Evolutionary conservation across 129 eudicot genomes (phyloP), one percentile per base, ranked within the genome.

Genomic region (Flaveria robusta): DNA sequence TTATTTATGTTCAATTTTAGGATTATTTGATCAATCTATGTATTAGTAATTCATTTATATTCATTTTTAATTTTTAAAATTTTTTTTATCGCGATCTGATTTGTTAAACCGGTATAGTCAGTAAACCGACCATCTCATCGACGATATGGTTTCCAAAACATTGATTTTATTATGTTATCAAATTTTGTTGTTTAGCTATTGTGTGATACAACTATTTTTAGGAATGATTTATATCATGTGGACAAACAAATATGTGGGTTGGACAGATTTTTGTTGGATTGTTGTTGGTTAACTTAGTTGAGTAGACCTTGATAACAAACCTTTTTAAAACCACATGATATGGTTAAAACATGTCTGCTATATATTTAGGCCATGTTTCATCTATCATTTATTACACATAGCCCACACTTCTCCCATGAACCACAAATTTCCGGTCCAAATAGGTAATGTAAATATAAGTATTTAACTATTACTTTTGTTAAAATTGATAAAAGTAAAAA

Each of bases 311-410:
- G 69, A 69, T 59, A 73, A 66, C 74, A 42, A 74, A 58, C 70
- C 34, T 66, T 60, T 66, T 73, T 42, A 63, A 18, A 68, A 54
- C 74, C 79, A 80, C 74, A 74, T 74, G 75, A 66, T 43, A 42
- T 80, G 69, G 79, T 80, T 80, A 46, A 74, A 74, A 80, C 83
- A 80, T 80, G 83, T 74, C 67, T 62, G 19, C 67, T 62, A 62
- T 42, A 27, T 62, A 62, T 13, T 80, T 74, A 79, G 83, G 74
- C 79, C 83, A 56, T 27, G 54, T 43, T 65, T 65, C 74, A 72
- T 20, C 14, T 37, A 22, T 66, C 74, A 51, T 50, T 50, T 49
- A 51, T 11, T 34, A 39, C 31, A 74, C 29, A 60, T 49, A 76
- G 80, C 66, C 73, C 73, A 76, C 52, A 68, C 55, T 22, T 62